Percentiles rank a stretch among this genome's conserved stretches.
Evolutionary conservation across 2,329 filamentous ascomycete genomes (phyloP).

Genomic region (Paraconiothyrium sp.): DNA sequence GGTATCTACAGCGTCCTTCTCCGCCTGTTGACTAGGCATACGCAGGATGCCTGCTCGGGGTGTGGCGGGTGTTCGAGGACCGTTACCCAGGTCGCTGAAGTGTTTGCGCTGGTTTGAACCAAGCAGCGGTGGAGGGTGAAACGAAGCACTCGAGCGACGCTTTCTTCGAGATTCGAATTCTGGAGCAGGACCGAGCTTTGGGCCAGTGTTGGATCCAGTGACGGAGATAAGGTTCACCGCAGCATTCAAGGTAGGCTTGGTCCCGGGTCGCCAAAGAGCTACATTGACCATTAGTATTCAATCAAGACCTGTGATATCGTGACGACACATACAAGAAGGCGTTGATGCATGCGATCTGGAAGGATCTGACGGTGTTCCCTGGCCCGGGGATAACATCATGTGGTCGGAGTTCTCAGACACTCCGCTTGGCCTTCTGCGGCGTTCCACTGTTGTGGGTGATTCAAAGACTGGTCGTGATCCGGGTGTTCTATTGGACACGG

Average conservation of each 20-base stretch:
- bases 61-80: slow-evolving; percentile 39
- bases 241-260: slow-evolving; percentile 39
- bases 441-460: slow-evolving; percentile 38
- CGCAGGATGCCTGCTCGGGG: slow-evolving; percentile 64
- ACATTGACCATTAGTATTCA: slow-evolving; percentile 13
- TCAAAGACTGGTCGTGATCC: slow-evolving; percentile 38
- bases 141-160: slow-evolving; percentile 46
- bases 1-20: slow-evolving; percentile 84
- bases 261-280: slow-evolving; percentile 43
- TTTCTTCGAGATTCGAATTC: slow-evolving; percentile 46
- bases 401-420: slow-evolving; percentile 49
- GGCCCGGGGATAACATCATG: slow-evolving; percentile 44
- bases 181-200: slow-evolving; percentile 44
- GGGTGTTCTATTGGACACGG: slow-evolving; percentile 60
- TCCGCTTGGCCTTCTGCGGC: slow-evolving; percentile 46
- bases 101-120: slow-evolving; percentile 42
- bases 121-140: slow-evolving; percentile 43
- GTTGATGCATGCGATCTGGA: slow-evolving; percentile 34
- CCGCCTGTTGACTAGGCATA: slow-evolving; percentile 74
- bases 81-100: slow-evolving; percentile 40
- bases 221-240: slow-evolving; percentile 41
- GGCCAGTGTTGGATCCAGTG: slow-evolving; percentile 32
- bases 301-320: not conserved
- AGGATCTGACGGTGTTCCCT: slow-evolving; percentile 35
- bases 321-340: slow-evolving; percentile 33